Evolutionary conservation across 352 stramenopile genomes (phyloP).

Genomic region (Phytopythium montanum): DNA sequence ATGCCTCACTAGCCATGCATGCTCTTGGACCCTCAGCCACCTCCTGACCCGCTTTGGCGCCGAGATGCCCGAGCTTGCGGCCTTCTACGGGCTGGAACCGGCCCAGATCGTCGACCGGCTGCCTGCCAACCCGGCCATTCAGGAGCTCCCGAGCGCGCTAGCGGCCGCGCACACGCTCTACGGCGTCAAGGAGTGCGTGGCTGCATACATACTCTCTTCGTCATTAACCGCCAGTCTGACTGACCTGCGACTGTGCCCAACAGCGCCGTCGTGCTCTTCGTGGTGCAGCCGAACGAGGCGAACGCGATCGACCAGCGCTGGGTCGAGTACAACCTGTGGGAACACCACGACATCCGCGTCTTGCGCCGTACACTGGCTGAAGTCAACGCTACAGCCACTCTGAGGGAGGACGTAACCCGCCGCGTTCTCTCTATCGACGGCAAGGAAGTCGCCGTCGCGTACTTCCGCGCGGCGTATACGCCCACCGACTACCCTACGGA

Average conservation of each 20-base stretch:
- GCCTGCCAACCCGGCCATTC: conserved; percentile 64
- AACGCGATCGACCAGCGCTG: conserved; percentile 93
- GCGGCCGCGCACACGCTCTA: conserved; percentile 70
- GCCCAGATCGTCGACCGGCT: conserved; percentile 40
- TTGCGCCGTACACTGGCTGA: conserved; percentile 75
- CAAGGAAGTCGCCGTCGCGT: conserved; percentile 91
- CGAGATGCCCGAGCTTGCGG: conserved; percentile 46
- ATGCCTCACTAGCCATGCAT: neutral
- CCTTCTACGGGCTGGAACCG: conserved; percentile 42
- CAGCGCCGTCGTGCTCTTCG: conserved; percentile 86
- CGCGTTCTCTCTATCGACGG: conserved; percentile 55
- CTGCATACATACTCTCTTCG: conserved; percentile 1
- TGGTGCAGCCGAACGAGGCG: conserved; percentile 86
- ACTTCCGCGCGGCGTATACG: conserved; percentile 96
- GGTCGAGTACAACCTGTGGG: conserved; percentile 92
- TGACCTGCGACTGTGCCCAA: neutral
- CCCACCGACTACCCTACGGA: conserved; percentile 93
- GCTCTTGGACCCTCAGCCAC: conserved; percentile 24
- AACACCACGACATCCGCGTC: conserved; percentile 73
- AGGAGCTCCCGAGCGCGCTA: conserved; percentile 61
- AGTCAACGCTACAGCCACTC: conserved; percentile 32
- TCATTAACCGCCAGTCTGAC: neutral
- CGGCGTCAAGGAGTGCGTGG: conserved; percentile 56
- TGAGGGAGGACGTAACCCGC: conserved; percentile 34
- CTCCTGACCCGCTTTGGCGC: conserved; percentile 43